Evolutionary conservation across 2,329 filamentous ascomycete genomes (phyloP).

Genomic region (Pezicula radicicola): DNA sequence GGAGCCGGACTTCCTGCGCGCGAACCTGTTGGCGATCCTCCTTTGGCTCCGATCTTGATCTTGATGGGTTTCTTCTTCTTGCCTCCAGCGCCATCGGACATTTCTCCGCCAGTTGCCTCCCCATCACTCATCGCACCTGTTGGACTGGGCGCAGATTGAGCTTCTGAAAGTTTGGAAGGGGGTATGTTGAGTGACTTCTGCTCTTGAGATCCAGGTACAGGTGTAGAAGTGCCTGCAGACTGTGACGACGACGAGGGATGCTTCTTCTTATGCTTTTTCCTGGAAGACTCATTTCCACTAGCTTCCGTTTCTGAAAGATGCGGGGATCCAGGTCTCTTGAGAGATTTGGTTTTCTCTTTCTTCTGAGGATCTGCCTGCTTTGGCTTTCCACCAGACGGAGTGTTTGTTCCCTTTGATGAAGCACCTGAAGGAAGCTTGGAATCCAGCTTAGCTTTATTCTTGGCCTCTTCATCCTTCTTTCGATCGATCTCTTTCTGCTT

Average conservation of each 20-base stretch:
- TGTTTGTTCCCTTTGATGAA: slow-evolving; percentile 68
- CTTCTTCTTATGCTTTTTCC: slow-evolving; percentile 76
- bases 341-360: slow-evolving; percentile 50
- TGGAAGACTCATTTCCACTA: slow-evolving; percentile 84
- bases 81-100: slow-evolving; percentile 55
- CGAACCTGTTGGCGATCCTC: slow-evolving; percentile 49
- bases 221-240: slow-evolving; percentile 53
- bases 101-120: slow-evolving; percentile 67
- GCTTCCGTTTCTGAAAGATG: slow-evolving; percentile 69
- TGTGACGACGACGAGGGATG: slow-evolving; percentile 46
- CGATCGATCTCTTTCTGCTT: slow-evolving; percentile 64
- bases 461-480: slow-evolving; percentile 55
- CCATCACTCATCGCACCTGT: slow-evolving; percentile 65
- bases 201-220: slow-evolving; percentile 38
- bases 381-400: slow-evolving; percentile 54
- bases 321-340: slow-evolving; percentile 85
- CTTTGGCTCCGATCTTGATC: slow-evolving; percentile 40
- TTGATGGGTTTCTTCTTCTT: slow-evolving; percentile 59
- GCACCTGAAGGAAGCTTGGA: slow-evolving; percentile 42
- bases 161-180: slow-evolving; percentile 25
- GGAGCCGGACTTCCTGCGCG: slow-evolving; percentile 57
- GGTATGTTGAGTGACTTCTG: slow-evolving; percentile 15
- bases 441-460: slow-evolving; percentile 47
- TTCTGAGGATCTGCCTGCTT: slow-evolving; percentile 50
- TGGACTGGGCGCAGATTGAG: slow-evolving; percentile 33